Evolutionary conservation across 257 asterid species (phyloP), one percentile per base, ranked within the genome.

Genomic region (Nicotiana tomentosiformis): DNA sequence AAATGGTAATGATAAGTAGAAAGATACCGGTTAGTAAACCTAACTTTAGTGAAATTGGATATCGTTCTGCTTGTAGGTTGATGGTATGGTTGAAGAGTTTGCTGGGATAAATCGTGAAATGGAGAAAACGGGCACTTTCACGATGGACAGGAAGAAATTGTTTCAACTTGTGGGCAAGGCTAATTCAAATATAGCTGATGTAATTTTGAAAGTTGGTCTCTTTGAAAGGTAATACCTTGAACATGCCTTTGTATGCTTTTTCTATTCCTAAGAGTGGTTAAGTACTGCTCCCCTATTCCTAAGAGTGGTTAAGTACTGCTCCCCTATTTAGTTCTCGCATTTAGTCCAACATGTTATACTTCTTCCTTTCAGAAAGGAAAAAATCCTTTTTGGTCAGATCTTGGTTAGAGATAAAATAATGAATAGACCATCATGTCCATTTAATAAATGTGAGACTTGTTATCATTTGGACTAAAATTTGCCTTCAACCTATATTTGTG

Each of bases 131-230:
- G 98, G 99, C 32, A 96, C 96, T 85, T 96, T 96, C 89, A 96
- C 99, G 4, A 91, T 96, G 96, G 88, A 90, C 64, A 87, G 98
- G 66, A 96, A 94, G 85, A 94, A 94, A 87, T 90, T 96, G 85
- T 96, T 96, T 85, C 98, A 94, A 88, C 98, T 96, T 29, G 98
- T 94, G 72, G 99, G 99, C 88, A 96, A 94, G 91, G 99, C 99
- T 70, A 96, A 96, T 87, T 96, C 99, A 62, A 93, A 94, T 90
- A 81, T 96, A 82, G 98, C 98, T 60, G 99, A 96, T 78, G 98
- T 96, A 66, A 96, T 96, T 84, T 86, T 96, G 58, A 94, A 86
- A 90, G 99, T 96, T 11, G 97, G 99, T 61, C 88, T 94, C 78
- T 96, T 94, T 86, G 99, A 96, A 86, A 94, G 99, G 99, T 96